Percentiles rank a stretch among this genome's conserved stretches.
phyloP scores from a whole-genome alignment of 1,284 basidiomycete species.

The Entoloma clypeatum region DNA sequence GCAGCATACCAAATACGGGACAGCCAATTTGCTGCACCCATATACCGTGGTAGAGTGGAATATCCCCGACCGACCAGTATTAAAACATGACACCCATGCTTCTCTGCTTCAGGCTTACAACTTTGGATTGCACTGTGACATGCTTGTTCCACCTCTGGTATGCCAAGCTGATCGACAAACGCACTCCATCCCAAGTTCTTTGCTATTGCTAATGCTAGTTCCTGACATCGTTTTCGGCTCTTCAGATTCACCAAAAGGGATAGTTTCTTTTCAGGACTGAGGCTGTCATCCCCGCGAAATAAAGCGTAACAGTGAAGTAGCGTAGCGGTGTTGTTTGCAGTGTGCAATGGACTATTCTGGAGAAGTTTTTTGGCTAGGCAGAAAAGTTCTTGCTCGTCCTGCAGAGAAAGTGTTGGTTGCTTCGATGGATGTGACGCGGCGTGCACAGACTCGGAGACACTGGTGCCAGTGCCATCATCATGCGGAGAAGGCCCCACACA shows the following conservation, averaged over 20 bases:
- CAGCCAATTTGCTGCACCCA: neutral
- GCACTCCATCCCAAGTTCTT: conserved; percentile 1
- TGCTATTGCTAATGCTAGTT: conserved; percentile 1
- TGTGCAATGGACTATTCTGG: neutral
- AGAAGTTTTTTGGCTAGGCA: neutral
- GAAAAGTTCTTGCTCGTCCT: neutral
- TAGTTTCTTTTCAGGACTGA: neutral
- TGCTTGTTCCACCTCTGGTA: neutral
- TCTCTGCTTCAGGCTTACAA: neutral
- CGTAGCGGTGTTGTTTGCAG: neutral
- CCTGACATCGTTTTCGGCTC: neutral
- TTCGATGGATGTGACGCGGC: neutral
- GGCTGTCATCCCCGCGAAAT: neutral
- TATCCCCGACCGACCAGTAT: too few species aligned
- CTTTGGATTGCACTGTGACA: neutral
- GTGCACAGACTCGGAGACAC: neutral
- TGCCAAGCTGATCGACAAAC: neutral
- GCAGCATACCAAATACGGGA: neutral
- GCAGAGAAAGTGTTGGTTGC: neutral
- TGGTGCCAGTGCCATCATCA: neutral
- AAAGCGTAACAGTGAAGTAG: neutral
- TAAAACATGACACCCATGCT: neutral
- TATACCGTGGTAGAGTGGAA: neutral
- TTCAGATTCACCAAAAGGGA: neutral
- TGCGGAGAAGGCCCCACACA: neutral